Evolutionary conservation across 2,329 filamentous ascomycete species (phyloP), one percentile per base, ranked within the genome.

Genomic region (Fusarium sp.): DNA sequence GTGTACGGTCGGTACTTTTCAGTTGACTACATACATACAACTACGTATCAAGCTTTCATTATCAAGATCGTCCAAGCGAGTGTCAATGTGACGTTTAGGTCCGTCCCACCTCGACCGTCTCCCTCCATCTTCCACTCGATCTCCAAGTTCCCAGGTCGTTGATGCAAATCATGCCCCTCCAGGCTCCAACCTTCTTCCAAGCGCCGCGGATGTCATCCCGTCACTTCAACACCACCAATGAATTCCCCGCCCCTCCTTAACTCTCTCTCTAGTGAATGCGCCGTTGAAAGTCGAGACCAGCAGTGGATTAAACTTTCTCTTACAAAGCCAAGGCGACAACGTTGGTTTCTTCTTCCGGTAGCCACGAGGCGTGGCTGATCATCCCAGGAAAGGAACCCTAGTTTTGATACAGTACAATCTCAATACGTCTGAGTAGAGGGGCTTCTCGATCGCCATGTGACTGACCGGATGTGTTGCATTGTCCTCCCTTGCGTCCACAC

Each of bases 121-220:
- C n/a, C n/a, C n/a, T n/a, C 25, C 35, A 37, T 17, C 41, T 55
- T 40, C 21, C 47, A 18, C 53, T 52, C 15, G 55, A 56, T 66
- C 61, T 66, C 13, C 11, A 39, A 47, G n/a, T 31, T 47, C 41
- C 29, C 29, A 60, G 40, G 55, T 53, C 21, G 40, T 49, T 39
- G 51, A 68, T 56, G 54, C 42, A 60, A 67, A 70, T 61, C 56
- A 66, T 61, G 48, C 63, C 40, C 56, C 50, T 45, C 33, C 31
- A 29, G 4, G 3, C 25, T 25, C 31, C 31, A 35, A 35, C 33
- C 15, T 17, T 35, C 33, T 35, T 35, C 15, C 33, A 55, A 52
- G 58, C 66, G 70, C 63, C 58, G 55, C 64, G 71, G 71, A 71
- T 73, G 67, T 63, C 53, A 65, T 69, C 61, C 71, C 68, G 68